Evolutionary conservation across 139 green algal species (phyloP).

Genomic region (Chlorella vulgaris): DNA sequence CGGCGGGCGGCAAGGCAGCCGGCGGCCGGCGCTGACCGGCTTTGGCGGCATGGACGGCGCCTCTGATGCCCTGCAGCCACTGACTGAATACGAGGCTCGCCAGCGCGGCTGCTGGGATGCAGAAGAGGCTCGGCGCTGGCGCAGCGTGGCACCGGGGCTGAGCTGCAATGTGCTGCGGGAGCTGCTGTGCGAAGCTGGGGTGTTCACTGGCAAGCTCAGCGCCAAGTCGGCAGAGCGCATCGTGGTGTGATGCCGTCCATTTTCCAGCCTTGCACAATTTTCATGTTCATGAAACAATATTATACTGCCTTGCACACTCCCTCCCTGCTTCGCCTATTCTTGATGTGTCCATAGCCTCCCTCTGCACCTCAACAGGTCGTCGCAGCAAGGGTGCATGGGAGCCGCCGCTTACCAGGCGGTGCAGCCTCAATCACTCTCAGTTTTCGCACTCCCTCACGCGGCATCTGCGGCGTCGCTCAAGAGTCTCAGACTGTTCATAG

Average conservation of each 20-base stretch:
- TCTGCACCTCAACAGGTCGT: too few relatives aligned
- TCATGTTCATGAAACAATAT: too few relatives aligned
- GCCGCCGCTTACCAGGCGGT: too few relatives aligned
- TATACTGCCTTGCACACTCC: too few relatives aligned
- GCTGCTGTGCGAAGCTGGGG: constrained; percentile 23
- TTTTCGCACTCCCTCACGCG: too few relatives aligned
- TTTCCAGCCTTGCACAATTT: background rate
- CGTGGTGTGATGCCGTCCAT: constrained; percentile 17
- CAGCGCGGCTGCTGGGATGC: constrained; percentile 30
- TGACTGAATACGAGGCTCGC: constrained; percentile 22
- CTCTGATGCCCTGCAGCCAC: background rate
- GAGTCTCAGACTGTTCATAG: too few relatives aligned
- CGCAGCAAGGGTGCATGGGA: too few relatives aligned
- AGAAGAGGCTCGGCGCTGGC: constrained; percentile 36
- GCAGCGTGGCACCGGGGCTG: background rate
- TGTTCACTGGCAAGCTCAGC: constrained; percentile 11
- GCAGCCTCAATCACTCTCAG: too few relatives aligned
- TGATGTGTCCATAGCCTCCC: too few relatives aligned
- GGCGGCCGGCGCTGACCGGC: background rate
- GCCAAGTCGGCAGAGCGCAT: constrained; percentile 17
- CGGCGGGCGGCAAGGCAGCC: background rate
- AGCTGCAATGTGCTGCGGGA: constrained; percentile 32
- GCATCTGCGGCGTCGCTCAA: too few relatives aligned
- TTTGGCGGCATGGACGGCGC: background rate
- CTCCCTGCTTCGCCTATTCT: too few relatives aligned